phyloP scores from a whole-genome alignment of 176 grass and related monocot genomes.

The Pontederia crassipes region DNA sequence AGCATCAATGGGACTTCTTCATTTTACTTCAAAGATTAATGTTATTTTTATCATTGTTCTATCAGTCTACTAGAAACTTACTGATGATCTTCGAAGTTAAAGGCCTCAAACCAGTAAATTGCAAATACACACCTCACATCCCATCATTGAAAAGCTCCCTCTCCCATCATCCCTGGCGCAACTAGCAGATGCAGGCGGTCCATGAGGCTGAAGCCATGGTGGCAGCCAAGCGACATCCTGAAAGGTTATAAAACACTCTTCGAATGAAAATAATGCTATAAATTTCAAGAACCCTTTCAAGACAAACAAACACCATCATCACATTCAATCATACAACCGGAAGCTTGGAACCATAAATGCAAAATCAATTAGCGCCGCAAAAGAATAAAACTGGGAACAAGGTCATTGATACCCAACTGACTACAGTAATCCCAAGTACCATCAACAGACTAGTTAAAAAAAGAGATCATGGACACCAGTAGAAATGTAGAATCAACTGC shows the following conservation, averaged over 20 bases:
- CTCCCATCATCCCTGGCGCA: slow-evolving; percentile 3
- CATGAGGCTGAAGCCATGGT: slow-evolving; percentile 71
- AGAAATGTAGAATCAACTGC: background rate
- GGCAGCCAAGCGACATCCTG: slow-evolving; percentile 71
- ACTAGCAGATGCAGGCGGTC: slow-evolving; percentile 9
- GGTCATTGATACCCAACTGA: too few relatives aligned
- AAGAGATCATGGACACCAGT: too few relatives aligned
- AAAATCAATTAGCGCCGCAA: too few relatives aligned
- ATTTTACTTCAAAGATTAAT: too few relatives aligned
- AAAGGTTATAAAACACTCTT: background rate
- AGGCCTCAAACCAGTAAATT: background rate
- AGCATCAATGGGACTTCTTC: too few relatives aligned
- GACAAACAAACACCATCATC: background rate
- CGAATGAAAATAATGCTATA: slow-evolving; percentile 4
- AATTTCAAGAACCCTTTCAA: background rate
- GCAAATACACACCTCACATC: slow-evolving; percentile 28
- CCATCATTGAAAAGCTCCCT: slow-evolving; percentile 24
- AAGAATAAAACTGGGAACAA: too few relatives aligned
- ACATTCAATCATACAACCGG: too few relatives aligned
- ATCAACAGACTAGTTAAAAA: too few relatives aligned
- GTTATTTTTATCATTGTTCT: too few relatives aligned
- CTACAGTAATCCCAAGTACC: too few relatives aligned
- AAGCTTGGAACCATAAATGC: too few relatives aligned
- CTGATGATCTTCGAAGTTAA: background rate
- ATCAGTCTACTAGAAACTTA: too few relatives aligned